Evolutionary conservation across 352 stramenopile species (phyloP), one percentile per base, ranked within the genome.

Genomic region (Nothophytophthora sp.): DNA sequence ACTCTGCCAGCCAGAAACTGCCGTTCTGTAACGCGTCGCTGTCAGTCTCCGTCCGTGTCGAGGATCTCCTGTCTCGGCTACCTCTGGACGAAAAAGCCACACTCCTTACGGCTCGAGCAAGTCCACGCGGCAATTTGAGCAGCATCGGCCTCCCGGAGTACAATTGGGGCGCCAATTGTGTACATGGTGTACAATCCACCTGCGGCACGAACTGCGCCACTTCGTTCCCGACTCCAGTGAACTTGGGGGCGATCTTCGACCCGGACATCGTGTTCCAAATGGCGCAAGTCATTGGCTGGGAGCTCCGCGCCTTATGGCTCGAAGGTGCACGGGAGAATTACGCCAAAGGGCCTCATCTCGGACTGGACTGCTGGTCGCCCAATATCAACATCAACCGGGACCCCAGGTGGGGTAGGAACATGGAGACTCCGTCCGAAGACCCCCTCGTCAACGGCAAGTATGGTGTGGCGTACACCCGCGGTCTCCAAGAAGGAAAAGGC

Each of bases 341-440:
- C 46, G 48, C 49, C 5, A 32, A 41, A 0, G 81, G 76, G 10
- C 73, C 61, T 54, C 82, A 95, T 37, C 59, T 91, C 16, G 92
- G 92, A 1, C 68, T 98, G 18, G 96, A 96, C 40, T 98, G 85
- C 64, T 99, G 88, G 85, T 94, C 85, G 38, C 96, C 96, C 11
- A 98, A 98, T 54, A 92, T 99, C 45, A 99, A 99, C 64, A 89
- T 98, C 44, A 96, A 96, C 41, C 70, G 95, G 54, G 93, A 99
- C 73, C 93, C 95, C 29, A 72, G 93, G 40, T 99, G 92, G 92
- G 96, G 96, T 7, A 68, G 96, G 22, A 96, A 92, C 55, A 95
- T 97, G 80, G 90, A 98, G 72, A 96, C 81, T 3, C 86, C 90
- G 13, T 96, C 91, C 4, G 96, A 98, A 81, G 93, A 98, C 54